These are phyloP conservation scores for Mycena sp. DNA, from an alignment of 1,284 basidiomycete genomes.

Conservation along the genomic window DNA sequence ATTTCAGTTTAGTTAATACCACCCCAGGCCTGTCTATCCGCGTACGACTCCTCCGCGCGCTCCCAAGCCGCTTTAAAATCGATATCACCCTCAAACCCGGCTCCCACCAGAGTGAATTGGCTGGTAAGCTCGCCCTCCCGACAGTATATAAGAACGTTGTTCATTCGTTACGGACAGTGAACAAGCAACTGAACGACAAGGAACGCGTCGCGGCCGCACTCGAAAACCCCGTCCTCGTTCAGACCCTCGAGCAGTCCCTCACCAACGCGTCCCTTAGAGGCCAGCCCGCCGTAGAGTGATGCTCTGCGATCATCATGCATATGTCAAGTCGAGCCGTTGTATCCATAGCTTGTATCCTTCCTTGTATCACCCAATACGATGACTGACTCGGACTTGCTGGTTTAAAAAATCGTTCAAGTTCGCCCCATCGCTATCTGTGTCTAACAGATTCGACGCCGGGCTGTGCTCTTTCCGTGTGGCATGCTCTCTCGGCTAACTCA, in stretches of 20 bases:
- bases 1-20: neutral
- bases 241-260: slow-evolving; percentile 91
- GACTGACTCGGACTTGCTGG: no score
- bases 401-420: no score
- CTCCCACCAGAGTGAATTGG: slow-evolving; percentile 94
- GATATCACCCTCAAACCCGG: slow-evolving; percentile 95
- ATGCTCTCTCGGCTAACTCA: no score
- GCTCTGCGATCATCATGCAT: neutral
- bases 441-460: no score
- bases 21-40: slow-evolving; percentile 87
- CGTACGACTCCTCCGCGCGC: slow-evolving; percentile 88
- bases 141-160: neutral
- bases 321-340: slow-evolving; percentile 2
- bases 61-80: slow-evolving; percentile 94
- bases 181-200: slow-evolving; percentile 99
- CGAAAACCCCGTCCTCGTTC: slow-evolving; percentile 89
- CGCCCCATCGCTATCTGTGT: no score
- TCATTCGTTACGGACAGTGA: slow-evolving; percentile 64
- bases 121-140: slow-evolving; percentile 69
- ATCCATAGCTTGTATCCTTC: slow-evolving; percentile 21
- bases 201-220: slow-evolving; percentile 97
- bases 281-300: slow-evolving; percentile 18
- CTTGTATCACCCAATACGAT: neutral
- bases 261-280: slow-evolving; percentile 30
- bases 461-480: no score